These are phyloP conservation scores for Zygosaccharomyces gambellarensis DNA, from an alignment of 805 yeast genomes.

Conservation along the genomic window DNA sequence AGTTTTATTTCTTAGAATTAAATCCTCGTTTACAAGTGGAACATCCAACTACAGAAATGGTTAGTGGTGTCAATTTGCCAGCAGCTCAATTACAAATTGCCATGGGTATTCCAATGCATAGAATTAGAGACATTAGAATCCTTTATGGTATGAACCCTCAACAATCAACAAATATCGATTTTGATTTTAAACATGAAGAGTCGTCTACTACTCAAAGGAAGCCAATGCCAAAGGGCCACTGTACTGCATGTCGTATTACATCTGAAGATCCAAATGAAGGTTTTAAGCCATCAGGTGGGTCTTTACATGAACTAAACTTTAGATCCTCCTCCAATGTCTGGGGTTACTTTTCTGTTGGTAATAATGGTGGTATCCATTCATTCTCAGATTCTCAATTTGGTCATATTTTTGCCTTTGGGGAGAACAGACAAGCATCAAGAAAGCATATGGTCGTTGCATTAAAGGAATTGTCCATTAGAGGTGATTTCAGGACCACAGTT, in stretches of 20 bases:
- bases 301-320: constrained; percentile 91
- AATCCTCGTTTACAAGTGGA: constrained; percentile 99
- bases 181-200: constrained; percentile 71
- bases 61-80: constrained; percentile 94
- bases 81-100: constrained; percentile 98
- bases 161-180: constrained; percentile 83
- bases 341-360: constrained; percentile 98
- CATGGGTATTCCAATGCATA: constrained; percentile 97
- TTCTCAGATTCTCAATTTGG: constrained; percentile 99
- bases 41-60: constrained; percentile 99
- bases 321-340: constrained; percentile 96
- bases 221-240: constrained; percentile 96
- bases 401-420: constrained; percentile 98
- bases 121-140: constrained; percentile 87
- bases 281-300: constrained; percentile 97
- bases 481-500: constrained; percentile 97
- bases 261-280: constrained; percentile 99
- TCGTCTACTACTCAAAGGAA: constrained; percentile 76
- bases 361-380: constrained; percentile 94
- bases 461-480: constrained; percentile 93
- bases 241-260: constrained; percentile 98
- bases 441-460: constrained; percentile 98
- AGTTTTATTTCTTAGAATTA: constrained; percentile 92
- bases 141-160: constrained; percentile 96
- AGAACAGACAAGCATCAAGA: constrained; percentile 95